Conservation (phyloP, 768 basidiomycete species). For the Agrocybe praecox region DNA sequence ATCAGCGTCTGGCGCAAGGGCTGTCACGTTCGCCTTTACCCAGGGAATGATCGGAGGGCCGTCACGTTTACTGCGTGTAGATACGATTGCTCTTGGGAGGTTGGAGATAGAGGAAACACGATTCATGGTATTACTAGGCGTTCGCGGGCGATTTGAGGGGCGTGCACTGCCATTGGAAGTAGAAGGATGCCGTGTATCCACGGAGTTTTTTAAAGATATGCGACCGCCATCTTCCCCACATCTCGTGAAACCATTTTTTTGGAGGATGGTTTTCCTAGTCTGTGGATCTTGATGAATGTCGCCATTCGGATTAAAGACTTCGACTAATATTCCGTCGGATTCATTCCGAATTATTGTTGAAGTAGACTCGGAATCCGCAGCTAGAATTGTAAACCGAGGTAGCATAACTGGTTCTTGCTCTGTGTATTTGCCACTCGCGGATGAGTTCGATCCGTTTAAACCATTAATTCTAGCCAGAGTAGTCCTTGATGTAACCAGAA, state of each 20-base stretch:
- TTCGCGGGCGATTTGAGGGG: constrained; percentile 30
- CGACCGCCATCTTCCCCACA: constrained; percentile 65
- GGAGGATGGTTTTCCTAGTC: constrained; percentile 63
- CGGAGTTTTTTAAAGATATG: constrained; percentile 47
- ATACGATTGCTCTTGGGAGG: constrained; percentile 23
- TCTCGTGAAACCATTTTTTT: constrained; percentile 58
- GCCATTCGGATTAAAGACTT: constrained; percentile 63
- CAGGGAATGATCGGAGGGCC: constrained; percentile 66
- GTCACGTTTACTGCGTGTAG: constrained; percentile 42
- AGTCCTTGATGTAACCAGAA: constrained; percentile 57
- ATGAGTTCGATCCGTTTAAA: constrained; percentile 22
- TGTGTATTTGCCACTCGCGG: constrained; percentile 15
- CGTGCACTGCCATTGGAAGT: constrained; percentile 17
- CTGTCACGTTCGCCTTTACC: constrained; percentile 55
- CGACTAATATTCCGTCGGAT: constrained; percentile 47
- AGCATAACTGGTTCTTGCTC: constrained; percentile 54
- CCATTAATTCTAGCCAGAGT: constrained; percentile 21
- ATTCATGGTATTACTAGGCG: constrained; percentile 32
- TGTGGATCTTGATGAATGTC: constrained; percentile 59
- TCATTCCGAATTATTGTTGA: constrained; percentile 65
- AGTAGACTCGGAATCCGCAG: constrained; percentile 64
- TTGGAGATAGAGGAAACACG: constrained; percentile 29
- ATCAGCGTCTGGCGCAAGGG: constrained; percentile 36
- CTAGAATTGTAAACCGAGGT: constrained; percentile 70
- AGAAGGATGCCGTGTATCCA: constrained; percentile 20